Conservation (phyloP, 805 yeast species). For the Vanderwaltozyma tropicalis region DNA sequence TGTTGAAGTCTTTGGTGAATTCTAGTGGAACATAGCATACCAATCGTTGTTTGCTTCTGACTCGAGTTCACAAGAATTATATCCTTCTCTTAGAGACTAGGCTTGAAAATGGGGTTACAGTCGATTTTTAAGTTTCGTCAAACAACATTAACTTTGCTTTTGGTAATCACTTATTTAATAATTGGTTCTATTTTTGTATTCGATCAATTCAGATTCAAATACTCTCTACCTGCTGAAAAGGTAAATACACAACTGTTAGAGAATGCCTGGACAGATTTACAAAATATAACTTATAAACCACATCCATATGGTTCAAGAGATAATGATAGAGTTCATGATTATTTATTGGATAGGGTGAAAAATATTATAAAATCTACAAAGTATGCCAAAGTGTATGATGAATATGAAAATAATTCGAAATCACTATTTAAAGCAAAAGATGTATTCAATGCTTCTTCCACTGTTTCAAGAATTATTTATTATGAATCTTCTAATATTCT, state of each 20-base stretch:
- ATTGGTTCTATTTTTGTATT: constrained; percentile 32
- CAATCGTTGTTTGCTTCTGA: too few species aligned
- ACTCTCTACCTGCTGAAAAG: constrained; percentile 20
- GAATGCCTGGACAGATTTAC: constrained; percentile 60
- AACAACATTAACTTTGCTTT: constrained; percentile 52
- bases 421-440: constrained; percentile 43
- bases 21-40: too few species aligned
- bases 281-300: constrained; percentile 49
- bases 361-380: constrained; percentile 22
- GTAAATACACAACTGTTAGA: constrained; percentile 31
- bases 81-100: too few species aligned
- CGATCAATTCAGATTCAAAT: constrained; percentile 11
- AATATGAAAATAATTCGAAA: constrained; percentile 30
- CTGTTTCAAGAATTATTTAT: constrained; percentile 45
- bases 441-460: constrained; percentile 34
- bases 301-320: constrained; percentile 77
- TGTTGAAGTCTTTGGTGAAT: too few species aligned
- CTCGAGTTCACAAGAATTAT: too few species aligned
- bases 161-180: constrained; percentile 36
- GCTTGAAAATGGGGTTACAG: neutral
- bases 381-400: constrained; percentile 31
- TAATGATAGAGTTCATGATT: constrained; percentile 68
- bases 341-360: constrained; percentile 38
- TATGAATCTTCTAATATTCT: constrained; percentile 76
- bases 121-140: constrained; percentile 61